A percentile compares a stretch with the other conserved stretches of the same genome.
Evolutionary conservation across 108 stramenopile genomes (phyloP).

Genomic region (Mediolabrus comicus): DNA sequence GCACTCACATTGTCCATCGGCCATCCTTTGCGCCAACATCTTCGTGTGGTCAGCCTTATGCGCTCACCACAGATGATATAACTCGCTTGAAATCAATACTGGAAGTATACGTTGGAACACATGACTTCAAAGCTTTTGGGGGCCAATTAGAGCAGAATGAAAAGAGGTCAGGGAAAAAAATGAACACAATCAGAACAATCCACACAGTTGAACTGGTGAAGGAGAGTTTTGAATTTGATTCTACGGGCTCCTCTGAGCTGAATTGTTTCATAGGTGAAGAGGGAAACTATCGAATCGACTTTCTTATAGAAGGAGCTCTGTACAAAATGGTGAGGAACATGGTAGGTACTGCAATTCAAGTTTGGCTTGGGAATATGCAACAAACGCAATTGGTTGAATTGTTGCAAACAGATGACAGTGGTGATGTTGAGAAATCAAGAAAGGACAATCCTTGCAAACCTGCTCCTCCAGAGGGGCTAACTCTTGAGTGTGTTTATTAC

Average conservation of each 20-base stretch:
- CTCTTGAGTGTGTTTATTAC: conserved; percentile 78
- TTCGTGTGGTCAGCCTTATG: conserved; percentile 13
- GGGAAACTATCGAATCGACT: conserved; percentile 69
- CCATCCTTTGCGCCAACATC: conserved; percentile 17
- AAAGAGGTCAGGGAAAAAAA: conserved; percentile 29
- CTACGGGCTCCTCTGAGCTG: not conserved
- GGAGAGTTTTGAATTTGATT: not conserved
- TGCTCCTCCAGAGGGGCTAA: conserved; percentile 82
- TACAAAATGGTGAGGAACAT: conserved; percentile 90
- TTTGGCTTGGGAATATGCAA: conserved; percentile 46
- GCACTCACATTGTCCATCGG: conserved; percentile 56
- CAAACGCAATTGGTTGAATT: conserved; percentile 51
- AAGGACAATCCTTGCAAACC: conserved; percentile 75
- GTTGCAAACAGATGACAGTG: conserved; percentile 25
- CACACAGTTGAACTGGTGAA: conserved; percentile 59
- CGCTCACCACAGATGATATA: conserved; percentile 31
- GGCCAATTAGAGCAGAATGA: conserved; percentile 67
- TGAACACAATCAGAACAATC: conserved; percentile 63
- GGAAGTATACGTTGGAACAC: conserved; percentile 62
- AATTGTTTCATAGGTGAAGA: conserved; percentile 43
- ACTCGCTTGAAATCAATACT: conserved; percentile 44
- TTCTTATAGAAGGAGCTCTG: conserved; percentile 72
- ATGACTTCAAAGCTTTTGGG: conserved; percentile 82
- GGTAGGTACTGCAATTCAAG: conserved; percentile 81
- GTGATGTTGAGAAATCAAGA: conserved; percentile 29